Evolutionary conservation across 2,329 filamentous ascomycete species (phyloP).

Genomic region (Xylariaceae sp.): DNA sequence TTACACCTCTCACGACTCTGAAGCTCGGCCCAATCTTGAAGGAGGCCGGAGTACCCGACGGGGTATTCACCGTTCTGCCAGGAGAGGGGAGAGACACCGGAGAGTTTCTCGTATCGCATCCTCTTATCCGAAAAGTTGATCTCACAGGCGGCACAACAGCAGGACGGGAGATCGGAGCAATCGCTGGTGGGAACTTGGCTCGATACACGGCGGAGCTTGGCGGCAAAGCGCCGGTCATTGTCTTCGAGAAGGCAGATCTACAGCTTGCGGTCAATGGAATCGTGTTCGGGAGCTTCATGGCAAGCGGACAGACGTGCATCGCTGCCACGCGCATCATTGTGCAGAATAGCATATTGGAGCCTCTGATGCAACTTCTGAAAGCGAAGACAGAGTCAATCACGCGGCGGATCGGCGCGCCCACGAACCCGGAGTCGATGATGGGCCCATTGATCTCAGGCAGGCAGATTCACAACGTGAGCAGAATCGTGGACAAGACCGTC

Average conservation of each 20-base stretch:
- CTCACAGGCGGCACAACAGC: conserved; percentile 73
- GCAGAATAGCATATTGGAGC: conserved; percentile 61
- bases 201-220: conserved; percentile 69
- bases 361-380: conserved; percentile 61
- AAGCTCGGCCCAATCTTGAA: conserved; percentile 56
- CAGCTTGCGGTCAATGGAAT: conserved; percentile 66
- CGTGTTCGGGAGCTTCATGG: conserved; percentile 55
- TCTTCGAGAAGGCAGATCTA: conserved; percentile 63
- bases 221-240: conserved; percentile 65
- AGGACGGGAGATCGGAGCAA: conserved; percentile 63
- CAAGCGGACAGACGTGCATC: conserved; percentile 57
- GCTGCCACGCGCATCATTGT: conserved; percentile 74
- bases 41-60: conserved; percentile 65
- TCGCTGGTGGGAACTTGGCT: conserved; percentile 63
- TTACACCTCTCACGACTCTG: conserved; percentile 59
- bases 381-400: conserved; percentile 56
- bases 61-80: conserved; percentile 61
- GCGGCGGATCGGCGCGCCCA: conserved; percentile 53
- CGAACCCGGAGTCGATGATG: conserved; percentile 57
- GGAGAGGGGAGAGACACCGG: conserved; percentile 52
- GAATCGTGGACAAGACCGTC: conserved; percentile 62
- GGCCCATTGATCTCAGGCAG: conserved; percentile 58
- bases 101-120: conserved; percentile 49
- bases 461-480: conserved; percentile 64
- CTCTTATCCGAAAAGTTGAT: conserved; percentile 60